phyloP scores from a whole-genome alignment of 2,329 filamentous ascomycete genomes.

The Fusarium cyanostomum region DNA sequence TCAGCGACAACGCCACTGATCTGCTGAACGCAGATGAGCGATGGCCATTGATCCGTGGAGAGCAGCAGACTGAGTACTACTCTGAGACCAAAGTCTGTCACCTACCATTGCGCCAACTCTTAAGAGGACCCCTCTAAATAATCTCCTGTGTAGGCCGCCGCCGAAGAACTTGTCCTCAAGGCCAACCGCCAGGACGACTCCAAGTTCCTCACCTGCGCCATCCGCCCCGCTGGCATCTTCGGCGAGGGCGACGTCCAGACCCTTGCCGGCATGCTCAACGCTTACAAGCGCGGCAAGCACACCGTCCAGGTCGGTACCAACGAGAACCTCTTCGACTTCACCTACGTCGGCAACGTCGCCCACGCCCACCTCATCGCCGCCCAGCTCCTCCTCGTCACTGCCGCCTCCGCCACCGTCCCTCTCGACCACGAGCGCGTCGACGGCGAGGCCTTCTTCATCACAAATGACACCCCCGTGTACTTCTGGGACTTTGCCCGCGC shows the following conservation, averaged over 20 bases:
- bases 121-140: background rate
- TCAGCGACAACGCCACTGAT: slow-evolving; percentile 83
- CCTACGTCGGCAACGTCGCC: slow-evolving; percentile 70
- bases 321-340: slow-evolving; percentile 71
- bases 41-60: slow-evolving; percentile 78
- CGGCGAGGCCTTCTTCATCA: slow-evolving; percentile 89
- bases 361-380: slow-evolving; percentile 87
- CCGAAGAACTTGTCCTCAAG: slow-evolving; percentile 81
- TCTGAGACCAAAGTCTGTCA: slow-evolving; percentile 83
- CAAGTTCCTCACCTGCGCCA: slow-evolving; percentile 77
- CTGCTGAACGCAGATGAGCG: slow-evolving; percentile 86
- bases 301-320: slow-evolving; percentile 81
- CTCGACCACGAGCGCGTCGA: slow-evolving; percentile 78
- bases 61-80: slow-evolving; percentile 81
- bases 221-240: slow-evolving; percentile 90
- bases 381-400: slow-evolving; percentile 72
- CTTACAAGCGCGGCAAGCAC: slow-evolving; percentile 74
- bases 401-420: slow-evolving; percentile 65
- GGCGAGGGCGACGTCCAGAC: slow-evolving; percentile 86
- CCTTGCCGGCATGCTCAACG: slow-evolving; percentile 77
- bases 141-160: slow-evolving; percentile 66
- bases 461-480: slow-evolving; percentile 87
- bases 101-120: background rate
- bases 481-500: slow-evolving; percentile 89
- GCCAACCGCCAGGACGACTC: slow-evolving; percentile 71